Evolutionary conservation across 306 rosid genomes (phyloP).

Genomic region (Carpinus viminea): DNA sequence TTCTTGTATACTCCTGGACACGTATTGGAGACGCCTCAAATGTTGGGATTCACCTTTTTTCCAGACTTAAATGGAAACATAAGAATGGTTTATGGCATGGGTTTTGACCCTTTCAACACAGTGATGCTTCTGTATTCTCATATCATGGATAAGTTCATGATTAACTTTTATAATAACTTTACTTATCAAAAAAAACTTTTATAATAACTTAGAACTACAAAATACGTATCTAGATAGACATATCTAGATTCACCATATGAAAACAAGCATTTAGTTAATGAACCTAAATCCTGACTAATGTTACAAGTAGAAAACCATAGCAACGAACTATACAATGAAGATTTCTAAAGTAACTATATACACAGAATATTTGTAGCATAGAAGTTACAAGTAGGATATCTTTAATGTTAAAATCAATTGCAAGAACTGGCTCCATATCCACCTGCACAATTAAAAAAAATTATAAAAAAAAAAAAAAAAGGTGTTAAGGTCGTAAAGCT

Average conservation of each 20-base stretch:
- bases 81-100: neutral
- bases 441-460: conserved; percentile 44
- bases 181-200: too few relatives aligned
- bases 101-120: neutral
- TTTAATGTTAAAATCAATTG: conserved; percentile 78
- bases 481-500: neutral
- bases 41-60: neutral
- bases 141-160: neutral
- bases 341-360: neutral
- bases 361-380: neutral
- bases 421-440: conserved; percentile 81
- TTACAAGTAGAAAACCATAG: neutral
- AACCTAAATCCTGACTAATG: neutral
- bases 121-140: neutral
- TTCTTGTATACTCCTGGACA: neutral
- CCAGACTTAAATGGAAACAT: neutral
- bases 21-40: neutral
- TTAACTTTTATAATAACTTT: neutral
- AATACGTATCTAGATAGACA: neutral
- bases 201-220: neutral
- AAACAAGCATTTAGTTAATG: neutral
- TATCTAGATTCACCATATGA: neutral
- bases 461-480: conserved; percentile 16
- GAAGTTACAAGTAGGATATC: conserved; percentile 67
- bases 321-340: neutral